Percentiles rank a stretch among this genome's conserved stretches.
Evolutionary conservation across 1,139 yeast species (phyloP).

Genomic region (Yamadazyma trypodendri): DNA sequence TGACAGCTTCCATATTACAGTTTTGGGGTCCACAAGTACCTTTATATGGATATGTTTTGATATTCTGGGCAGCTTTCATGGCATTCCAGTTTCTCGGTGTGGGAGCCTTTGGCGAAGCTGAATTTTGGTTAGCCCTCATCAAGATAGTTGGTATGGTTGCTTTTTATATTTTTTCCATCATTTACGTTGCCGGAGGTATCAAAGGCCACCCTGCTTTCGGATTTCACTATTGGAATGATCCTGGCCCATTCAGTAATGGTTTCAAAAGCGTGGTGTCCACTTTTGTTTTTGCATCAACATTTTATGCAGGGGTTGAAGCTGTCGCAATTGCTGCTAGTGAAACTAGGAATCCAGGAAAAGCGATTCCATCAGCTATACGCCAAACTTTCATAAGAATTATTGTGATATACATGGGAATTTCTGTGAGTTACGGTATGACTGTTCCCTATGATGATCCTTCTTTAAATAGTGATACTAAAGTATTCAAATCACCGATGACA

Average conservation of each 20-base stretch:
- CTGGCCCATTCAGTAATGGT: slow-evolving; percentile 52
- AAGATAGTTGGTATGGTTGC: slow-evolving; percentile 57
- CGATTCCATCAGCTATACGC: slow-evolving; percentile 58
- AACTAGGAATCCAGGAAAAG: slow-evolving; percentile 52
- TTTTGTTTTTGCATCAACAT: slow-evolving; percentile 67
- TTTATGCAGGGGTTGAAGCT: slow-evolving; percentile 58
- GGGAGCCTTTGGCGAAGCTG: slow-evolving; percentile 64
- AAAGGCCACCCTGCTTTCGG: slow-evolving; percentile 52
- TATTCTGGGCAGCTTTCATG: slow-evolving; percentile 55
- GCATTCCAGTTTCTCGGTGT: slow-evolving; percentile 59
- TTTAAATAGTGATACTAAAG: slow-evolving; percentile 24
- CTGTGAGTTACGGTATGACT: slow-evolving; percentile 52
- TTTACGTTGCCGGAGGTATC: slow-evolving; percentile 69
- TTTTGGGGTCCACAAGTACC: slow-evolving; percentile 65
- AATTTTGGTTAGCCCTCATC: slow-evolving; percentile 60
- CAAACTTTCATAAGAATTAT: slow-evolving; percentile 57
- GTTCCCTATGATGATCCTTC: slow-evolving; percentile 51
- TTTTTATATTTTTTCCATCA: slow-evolving; percentile 56
- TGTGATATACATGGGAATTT: slow-evolving; percentile 54
- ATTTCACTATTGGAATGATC: slow-evolving; percentile 50
- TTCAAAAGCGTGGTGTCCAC: slow-evolving; percentile 69
- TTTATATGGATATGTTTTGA: slow-evolving; percentile 53
- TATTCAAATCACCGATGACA: slow-evolving; percentile 44
- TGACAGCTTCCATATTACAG: slow-evolving; percentile 51
- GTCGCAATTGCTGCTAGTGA: slow-evolving; percentile 59